Base-by-base conservation (phyloP, 768 basidiomycete species). In the Cystobasidium ongulense region DNA sequence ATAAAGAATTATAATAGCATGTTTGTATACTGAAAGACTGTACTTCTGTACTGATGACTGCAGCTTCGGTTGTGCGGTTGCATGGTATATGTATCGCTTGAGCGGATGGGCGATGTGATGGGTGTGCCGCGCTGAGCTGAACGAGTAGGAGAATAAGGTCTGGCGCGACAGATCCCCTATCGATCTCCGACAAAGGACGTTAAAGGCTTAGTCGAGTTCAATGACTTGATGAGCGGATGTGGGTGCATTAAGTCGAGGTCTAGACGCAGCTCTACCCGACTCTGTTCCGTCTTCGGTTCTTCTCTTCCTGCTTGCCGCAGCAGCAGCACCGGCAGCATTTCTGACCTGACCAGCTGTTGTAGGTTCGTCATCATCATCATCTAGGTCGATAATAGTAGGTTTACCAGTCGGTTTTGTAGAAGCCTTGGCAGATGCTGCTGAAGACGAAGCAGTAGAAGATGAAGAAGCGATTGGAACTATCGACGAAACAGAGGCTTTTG, bases 151-250 rank as follows among this genome's bases (percentile, higher is more conserved):
- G n/a, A n/a, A n/a, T n/a, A n/a, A n/a, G n/a, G n/a, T n/a, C n/a
- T n/a, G n/a, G n/a, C n/a, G n/a, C n/a, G n/a, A n/a, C n/a, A n/a
- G n/a, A 46, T 13, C 13, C 13, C 13, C 43, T 13, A 46, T 46
- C 43, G 43, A n/a, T 13, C 43, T n/a, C 13, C 43, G 43, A 13
- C n/a, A 8, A n/a, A 54, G 52, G 52, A 54, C 15, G n/a, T n/a
- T n/a, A n/a, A n/a, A n/a, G n/a, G n/a, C 43, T 27, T 53, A 67
- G 7, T 67, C 65, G 13, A 67, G 65, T 31, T 67, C 65, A 67
- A 67, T 67, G 10, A 67, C 65, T 25, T 41, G 23, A 41, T 53
- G 38, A 3, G 57, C 23, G 2, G 57, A 59, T 59, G 57, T 35
- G 29, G 57, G 29, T 11, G 23, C 57, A 29, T 27, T 35, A 17